Base-by-base conservation (phyloP, 2,329 filamentous ascomycete species). In the Claviceps cyperi region DNA sequence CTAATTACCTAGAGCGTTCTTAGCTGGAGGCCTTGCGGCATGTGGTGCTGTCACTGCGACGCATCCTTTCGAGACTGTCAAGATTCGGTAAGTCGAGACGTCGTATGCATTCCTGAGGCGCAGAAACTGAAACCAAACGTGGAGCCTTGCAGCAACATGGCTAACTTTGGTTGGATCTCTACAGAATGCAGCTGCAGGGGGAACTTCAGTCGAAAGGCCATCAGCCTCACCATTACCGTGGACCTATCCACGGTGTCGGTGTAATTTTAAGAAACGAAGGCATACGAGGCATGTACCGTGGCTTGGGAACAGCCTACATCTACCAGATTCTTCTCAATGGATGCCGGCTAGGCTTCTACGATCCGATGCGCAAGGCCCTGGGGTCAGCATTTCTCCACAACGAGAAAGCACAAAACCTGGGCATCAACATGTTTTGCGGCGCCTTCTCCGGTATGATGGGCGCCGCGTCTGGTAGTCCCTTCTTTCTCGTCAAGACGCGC, bases 241-340 rank as follows among this genome's bases (percentile, higher is more conserved):
- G 92, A 36, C 91, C 94, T 32, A 70, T 96, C 57, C 92, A 98
- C 65, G 92, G 90, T 57, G 85, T 96, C 49, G 79, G 80, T 54
- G 87, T 95, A 58, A 96, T 98, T 57, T 70, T 94, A 55, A 80
- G 83, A 58, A 94, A 97, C 68, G 92, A 98, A 68, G 92, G 92
- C 9, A 60, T 92, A 19, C 75, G 76, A 52, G 91, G 91, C 49
- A 77, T 97, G 56, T 86, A 97, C 68, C 81, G 91, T 53, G 92
- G 92, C 50, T 76, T 98, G 51, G 86, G 87, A 21, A 90, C 85
- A 63, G 92, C 92, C 58, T 98, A 97, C 67, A 75, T 95, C 63
- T 98, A 98, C 71, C 92, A 98, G 71, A 80, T 97, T 61, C 80
- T 94, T 48, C 81, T 98, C 60, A 98, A 98, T 66, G 92, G 92